phyloP scores from a whole-genome alignment of 2,329 filamentous ascomycete species.

The Pestalotiopsis sp. region DNA sequence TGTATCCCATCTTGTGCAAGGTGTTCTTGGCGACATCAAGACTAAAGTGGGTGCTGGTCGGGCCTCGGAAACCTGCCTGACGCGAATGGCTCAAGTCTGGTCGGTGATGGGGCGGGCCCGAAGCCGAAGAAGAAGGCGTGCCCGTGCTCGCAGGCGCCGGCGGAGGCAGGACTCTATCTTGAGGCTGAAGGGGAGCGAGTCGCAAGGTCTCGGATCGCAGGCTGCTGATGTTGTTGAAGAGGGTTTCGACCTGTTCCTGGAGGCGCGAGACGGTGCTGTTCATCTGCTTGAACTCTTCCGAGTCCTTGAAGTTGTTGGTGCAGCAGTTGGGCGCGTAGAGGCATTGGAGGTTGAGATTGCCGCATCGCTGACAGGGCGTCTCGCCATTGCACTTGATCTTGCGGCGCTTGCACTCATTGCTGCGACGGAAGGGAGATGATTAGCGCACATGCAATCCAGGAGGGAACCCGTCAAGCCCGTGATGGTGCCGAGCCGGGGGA shows the following conservation, averaged over 20 bases:
- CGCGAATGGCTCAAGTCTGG: constrained; percentile 51
- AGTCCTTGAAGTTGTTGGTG: constrained; percentile 84
- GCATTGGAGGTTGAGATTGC: constrained; percentile 68
- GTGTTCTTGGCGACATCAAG: constrained; percentile 86
- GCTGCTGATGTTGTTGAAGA: constrained; percentile 72
- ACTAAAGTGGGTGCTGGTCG: constrained; percentile 83
- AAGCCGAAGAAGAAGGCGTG: constrained; percentile 39
- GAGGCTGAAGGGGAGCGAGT: constrained; percentile 46
- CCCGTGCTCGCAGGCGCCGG: constrained; percentile 39
- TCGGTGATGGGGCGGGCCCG: constrained; percentile 38
- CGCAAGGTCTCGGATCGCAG: constrained; percentile 61
- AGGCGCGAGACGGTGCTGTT: constrained; percentile 71
- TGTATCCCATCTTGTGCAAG: constrained; percentile 87
- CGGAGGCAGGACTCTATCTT: constrained; percentile 38
- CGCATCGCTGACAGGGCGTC: constrained; percentile 67
- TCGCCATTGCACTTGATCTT: constrained; percentile 78
- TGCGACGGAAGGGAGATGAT: constrained; percentile 28
- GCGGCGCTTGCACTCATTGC: constrained; percentile 75
- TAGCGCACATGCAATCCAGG: background rate
- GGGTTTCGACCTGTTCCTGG: constrained; percentile 81
- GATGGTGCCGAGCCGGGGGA: background rate
- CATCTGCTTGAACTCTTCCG: constrained; percentile 87
- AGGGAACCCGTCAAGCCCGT: background rate
- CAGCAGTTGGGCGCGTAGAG: constrained; percentile 70
- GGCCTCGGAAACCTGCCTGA: constrained; percentile 75